phyloP scores from a whole-genome alignment of 2,329 filamentous ascomycete genomes.

The Curvularia eragrostidis region DNA sequence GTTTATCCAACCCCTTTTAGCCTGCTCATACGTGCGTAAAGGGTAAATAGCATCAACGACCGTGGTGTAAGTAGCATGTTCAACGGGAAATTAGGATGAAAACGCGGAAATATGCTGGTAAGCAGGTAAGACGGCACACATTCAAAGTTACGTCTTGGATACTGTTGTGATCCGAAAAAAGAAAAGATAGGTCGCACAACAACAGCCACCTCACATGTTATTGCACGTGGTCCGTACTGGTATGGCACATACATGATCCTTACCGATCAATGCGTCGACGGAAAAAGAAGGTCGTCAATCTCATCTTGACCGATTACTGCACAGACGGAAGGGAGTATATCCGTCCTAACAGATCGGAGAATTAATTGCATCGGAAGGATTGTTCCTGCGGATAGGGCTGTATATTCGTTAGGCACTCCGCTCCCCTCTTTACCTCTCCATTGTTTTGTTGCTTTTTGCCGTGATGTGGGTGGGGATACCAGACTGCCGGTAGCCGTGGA shows the following conservation, averaged over 20 bases:
- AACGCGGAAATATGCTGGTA: not conserved
- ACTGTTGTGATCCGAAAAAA: not conserved
- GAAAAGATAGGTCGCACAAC: not conserved
- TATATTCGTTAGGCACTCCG: not conserved
- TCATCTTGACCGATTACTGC: not conserved
- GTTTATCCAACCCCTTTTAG: not conserved
- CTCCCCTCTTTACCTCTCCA: not conserved
- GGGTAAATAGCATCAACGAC: not conserved
- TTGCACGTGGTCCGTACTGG: not conserved
- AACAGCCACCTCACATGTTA: not conserved
- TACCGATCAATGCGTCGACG: not conserved
- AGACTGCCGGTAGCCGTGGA: slow-evolving; percentile 8
- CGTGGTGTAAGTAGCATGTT: not conserved
- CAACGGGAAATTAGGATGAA: not conserved
- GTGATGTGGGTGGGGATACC: not conserved
- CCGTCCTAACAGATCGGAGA: slow-evolving; percentile 15
- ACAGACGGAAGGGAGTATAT: not conserved
- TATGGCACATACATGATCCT: not conserved
- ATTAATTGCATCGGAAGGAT: slow-evolving; percentile 18
- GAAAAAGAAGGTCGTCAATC: not conserved
- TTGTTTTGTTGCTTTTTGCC: not conserved
- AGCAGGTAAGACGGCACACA: not conserved
- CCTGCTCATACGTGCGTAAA: not conserved
- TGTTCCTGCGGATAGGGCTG: slow-evolving; percentile 7
- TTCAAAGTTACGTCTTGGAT: not conserved